These are phyloP conservation scores for Candida vaughaniae DNA, from an alignment of 805 yeast genomes.

Conservation along the genomic window DNA sequence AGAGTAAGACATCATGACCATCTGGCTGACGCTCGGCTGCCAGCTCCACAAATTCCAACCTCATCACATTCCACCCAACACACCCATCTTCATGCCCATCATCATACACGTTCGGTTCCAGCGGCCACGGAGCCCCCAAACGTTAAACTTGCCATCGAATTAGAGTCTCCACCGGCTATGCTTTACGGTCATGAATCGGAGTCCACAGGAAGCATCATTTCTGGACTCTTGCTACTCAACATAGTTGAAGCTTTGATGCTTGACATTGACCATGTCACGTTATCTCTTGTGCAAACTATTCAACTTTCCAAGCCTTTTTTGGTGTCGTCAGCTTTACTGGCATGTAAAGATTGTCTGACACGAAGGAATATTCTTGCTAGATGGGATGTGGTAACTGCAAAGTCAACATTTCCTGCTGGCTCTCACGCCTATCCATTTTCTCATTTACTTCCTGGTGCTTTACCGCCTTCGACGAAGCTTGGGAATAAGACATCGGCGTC, in stretches of 20 bases:
- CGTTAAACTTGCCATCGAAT: conserved; percentile 38
- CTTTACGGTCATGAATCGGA: conserved; percentile 77
- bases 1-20: not conserved
- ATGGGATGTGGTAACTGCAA: conserved; percentile 78
- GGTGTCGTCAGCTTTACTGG: conserved; percentile 45
- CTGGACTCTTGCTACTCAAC: conserved; percentile 68
- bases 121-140: not conserved
- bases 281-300: conserved; percentile 72
- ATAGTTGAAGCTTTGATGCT: conserved; percentile 21
- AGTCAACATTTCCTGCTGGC: conserved; percentile 60
- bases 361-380: conserved; percentile 65
- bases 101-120: no score
- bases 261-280: conserved; percentile 54
- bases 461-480: conserved; percentile 76
- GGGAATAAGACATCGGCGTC: conserved; percentile 52
- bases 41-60: not conserved
- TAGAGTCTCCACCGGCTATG: conserved; percentile 91
- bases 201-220: conserved; percentile 80
- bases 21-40: not conserved
- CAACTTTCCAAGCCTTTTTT: conserved; percentile 65
- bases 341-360: conserved; percentile 59
- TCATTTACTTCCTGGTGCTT: conserved; percentile 79
- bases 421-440: conserved; percentile 90
- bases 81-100: no score
- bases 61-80: no score